These are phyloP conservation scores for Casuarina cunninghamiana DNA, from an alignment of 306 rosid species.

Conservation along the genomic window DNA sequence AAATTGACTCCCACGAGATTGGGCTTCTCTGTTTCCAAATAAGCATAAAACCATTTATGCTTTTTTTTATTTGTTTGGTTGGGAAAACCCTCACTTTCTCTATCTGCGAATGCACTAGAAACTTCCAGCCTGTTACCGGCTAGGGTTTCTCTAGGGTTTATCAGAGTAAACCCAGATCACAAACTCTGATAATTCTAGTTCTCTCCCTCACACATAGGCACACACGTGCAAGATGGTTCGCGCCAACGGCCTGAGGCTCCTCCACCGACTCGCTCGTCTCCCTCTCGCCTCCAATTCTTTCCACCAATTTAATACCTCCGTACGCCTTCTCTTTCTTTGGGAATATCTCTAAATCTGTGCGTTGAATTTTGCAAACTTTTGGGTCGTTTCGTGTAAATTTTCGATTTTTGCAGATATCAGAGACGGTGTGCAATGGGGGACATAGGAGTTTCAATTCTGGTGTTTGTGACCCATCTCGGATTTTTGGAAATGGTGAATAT, in stretches of 20 bases:
- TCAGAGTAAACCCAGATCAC: conserved; percentile 5
- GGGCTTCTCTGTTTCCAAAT: background rate
- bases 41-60: no score
- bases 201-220: background rate
- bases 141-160: conserved; percentile 75
- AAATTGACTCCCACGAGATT: background rate
- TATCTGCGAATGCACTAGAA: conserved; percentile 31
- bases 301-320: conserved; percentile 28
- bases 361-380: background rate
- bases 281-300: conserved; percentile 30
- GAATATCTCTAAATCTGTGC: background rate
- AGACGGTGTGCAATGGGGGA: conserved; percentile 40
- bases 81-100: background rate
- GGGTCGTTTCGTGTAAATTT: background rate
- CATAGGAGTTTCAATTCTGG: conserved; percentile 52
- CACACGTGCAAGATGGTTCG: conserved; percentile 60
- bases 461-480: conserved; percentile 34
- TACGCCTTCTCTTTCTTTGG: conserved; percentile 13
- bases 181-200: conserved; percentile 21
- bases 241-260: conserved; percentile 57
- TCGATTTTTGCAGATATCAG: conserved; percentile 38
- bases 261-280: conserved; percentile 56
- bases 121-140: conserved; percentile 35
- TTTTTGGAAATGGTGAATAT: conserved; percentile 47
- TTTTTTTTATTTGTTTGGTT: no score